Percentiles rank a stretch among this genome's conserved stretches.
phyloP scores from a whole-genome alignment of 2,329 filamentous ascomycete species.

The Cyanodermella asteris region DNA sequence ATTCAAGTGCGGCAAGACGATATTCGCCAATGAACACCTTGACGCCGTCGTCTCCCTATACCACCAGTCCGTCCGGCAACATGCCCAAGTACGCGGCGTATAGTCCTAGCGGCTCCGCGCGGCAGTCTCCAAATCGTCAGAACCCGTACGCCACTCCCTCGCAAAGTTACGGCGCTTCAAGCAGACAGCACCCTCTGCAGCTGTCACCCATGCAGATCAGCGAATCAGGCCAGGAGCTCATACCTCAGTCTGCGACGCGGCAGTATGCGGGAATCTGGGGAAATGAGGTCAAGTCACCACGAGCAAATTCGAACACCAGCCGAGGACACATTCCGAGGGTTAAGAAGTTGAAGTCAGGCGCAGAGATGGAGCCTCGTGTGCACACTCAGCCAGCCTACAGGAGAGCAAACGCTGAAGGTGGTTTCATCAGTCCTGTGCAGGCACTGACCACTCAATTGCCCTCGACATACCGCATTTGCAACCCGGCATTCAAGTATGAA shows the following conservation, averaged over 20 bases:
- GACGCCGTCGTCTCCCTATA: slow-evolving; percentile 61
- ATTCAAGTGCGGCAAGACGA: slow-evolving; percentile 65
- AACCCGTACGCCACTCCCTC: slow-evolving; percentile 33
- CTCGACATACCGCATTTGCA: slow-evolving; percentile 94
- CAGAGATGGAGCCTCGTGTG: slow-evolving; percentile 61
- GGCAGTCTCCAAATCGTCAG: slow-evolving; percentile 60
- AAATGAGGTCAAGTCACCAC: slow-evolving; percentile 28
- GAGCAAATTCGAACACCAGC: slow-evolving; percentile 36
- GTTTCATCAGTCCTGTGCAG: slow-evolving; percentile 94
- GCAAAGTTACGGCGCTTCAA: slow-evolving; percentile 35
- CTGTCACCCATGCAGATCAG: slow-evolving; percentile 51
- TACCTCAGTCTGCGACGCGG: slow-evolving; percentile 46
- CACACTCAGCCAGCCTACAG: slow-evolving; percentile 78
- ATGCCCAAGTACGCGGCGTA: slow-evolving; percentile 23
- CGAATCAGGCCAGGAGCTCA: slow-evolving; percentile 48
- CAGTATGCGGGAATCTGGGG: slow-evolving; percentile 47
- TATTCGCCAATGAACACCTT: slow-evolving; percentile 92
- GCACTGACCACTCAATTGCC: slow-evolving; percentile 83
- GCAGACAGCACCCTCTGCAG: slow-evolving; percentile 35
- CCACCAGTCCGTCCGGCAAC: slow-evolving; percentile 36
- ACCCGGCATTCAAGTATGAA: slow-evolving; percentile 95
- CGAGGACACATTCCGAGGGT: slow-evolving; percentile 71
- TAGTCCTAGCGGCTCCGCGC: slow-evolving; percentile 31
- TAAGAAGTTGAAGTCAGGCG: slow-evolving; percentile 47
- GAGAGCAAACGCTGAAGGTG: slow-evolving; percentile 85